Evolutionary conservation across 768 basidiomycete genomes (phyloP), one percentile per base, ranked within the genome.

Genomic region (Serendipita sp.): DNA sequence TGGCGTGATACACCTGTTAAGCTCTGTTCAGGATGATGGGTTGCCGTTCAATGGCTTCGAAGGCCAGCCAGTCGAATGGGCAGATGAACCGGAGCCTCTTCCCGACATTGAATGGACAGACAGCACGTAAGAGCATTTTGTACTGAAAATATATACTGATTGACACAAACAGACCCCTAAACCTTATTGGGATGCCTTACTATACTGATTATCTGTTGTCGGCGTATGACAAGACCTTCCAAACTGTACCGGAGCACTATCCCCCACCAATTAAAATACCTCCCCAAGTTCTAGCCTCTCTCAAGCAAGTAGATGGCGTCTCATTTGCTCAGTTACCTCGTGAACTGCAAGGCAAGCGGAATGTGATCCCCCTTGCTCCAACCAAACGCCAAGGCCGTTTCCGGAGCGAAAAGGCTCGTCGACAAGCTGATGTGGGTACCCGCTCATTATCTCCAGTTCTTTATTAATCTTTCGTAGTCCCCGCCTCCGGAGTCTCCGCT

Each of bases 281-380:
- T 2, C 78, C 82, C 4, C 84, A 89, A 68, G 78, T 99, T 3
- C 72, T 92, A 48, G 78, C 78, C 45, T 78, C 84, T 2, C 90
- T 97, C 80, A 90, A 89, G 71, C 81, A 81, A 67, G 90, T 92
- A 67, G 93, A 96, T 70, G 89, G 87, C 64, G 80, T 97, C 34
- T 89, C 90, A 3, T 97, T 96, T 72, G 93, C 95, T 0, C 75
- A 86, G 0, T 78, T 93, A 56, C 95, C 95, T 0, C 86, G 85
- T 70, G 92, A 95, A 67, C 77, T 95, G 24, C 82, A 83, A 68
- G 92, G 90, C 0, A 81, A 85, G 66, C 82, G 95, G 45, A 95
- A 98, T 71, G 80, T 93, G 68, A 81, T 85, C 4, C 73, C 79
- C 13, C 77, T 75, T 28, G 73, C 79, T n/a, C 77, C 79, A 66